phyloP scores from a whole-genome alignment of 2,329 filamentous ascomycete species.

The Xylariomycetidae sp. region DNA sequence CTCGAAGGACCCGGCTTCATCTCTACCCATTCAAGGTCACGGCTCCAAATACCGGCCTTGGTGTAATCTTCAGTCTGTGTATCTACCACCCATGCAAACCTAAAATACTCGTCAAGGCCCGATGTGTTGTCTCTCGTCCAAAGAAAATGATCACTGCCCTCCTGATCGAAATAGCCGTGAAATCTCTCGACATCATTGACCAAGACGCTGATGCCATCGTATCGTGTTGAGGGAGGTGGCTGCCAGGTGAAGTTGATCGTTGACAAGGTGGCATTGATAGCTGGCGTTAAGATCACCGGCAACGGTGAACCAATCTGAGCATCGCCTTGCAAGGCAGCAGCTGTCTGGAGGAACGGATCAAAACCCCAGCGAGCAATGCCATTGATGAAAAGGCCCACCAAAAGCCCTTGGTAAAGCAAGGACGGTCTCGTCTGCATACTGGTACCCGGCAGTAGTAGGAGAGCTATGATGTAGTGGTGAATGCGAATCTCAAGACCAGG shows the following conservation, averaged over 20 bases:
- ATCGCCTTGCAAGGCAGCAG: conserved; percentile 65
- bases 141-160: conserved; percentile 46
- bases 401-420: conserved; percentile 81
- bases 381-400: conserved; percentile 90
- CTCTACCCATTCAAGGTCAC: conserved; percentile 58
- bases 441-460: conserved; percentile 84
- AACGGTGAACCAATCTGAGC: conserved; percentile 59
- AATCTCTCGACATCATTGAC: conserved; percentile 85
- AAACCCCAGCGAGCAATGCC: conserved; percentile 94
- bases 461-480: conserved; percentile 88
- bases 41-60: conserved; percentile 67
- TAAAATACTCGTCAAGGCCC: conserved; percentile 64
- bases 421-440: conserved; percentile 81
- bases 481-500: conserved; percentile 77
- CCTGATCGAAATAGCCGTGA: conserved; percentile 63
- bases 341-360: conserved; percentile 80
- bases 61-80: conserved; percentile 65
- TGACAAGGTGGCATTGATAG: conserved; percentile 48
- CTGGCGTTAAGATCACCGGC: conserved; percentile 45
- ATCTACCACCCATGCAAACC: conserved; percentile 70
- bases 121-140: conserved; percentile 50
- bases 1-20: conserved; percentile 60
- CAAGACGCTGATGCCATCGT: conserved; percentile 72
- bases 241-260: conserved; percentile 61
- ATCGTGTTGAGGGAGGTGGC: conserved; percentile 43